These are phyloP conservation scores for Massariosphaeria phaeospora DNA, from an alignment of 495 filamentous ascomycete species.

Conservation along the genomic window DNA sequence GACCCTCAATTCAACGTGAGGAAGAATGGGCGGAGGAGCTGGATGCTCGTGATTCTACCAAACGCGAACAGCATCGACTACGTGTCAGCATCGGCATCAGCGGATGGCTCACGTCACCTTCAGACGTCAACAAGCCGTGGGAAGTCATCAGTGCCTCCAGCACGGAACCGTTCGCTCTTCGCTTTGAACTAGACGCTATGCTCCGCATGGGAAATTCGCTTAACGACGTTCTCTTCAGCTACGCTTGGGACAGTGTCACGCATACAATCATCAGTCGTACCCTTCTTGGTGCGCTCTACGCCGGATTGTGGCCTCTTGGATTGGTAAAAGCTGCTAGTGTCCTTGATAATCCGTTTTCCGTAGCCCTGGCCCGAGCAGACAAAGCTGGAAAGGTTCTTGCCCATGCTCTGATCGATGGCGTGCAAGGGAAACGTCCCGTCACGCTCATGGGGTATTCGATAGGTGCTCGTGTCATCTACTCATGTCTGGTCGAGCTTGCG, in stretches of 20 bases:
- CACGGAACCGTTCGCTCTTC: conserved; percentile 34
- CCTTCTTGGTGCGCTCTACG: conserved; percentile 30
- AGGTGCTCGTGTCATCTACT: conserved; percentile 33
- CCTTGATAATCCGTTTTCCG: conserved; percentile 35
- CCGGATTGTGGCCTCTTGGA: conserved; percentile 33
- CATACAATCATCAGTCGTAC: conserved; percentile 30
- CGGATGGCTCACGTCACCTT: conserved; percentile 31
- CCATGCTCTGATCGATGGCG: conserved; percentile 31
- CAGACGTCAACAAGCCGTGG: conserved; percentile 34
- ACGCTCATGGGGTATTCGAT: conserved; percentile 34
- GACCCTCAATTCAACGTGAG: conserved; percentile 11
- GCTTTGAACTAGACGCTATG: conserved; percentile 34
- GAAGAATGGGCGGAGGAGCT: conserved; percentile 24
- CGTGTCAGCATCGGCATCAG: conserved; percentile 34
- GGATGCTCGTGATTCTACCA: conserved; percentile 16
- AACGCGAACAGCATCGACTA: conserved; percentile 32
- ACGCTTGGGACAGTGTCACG: conserved; percentile 32
- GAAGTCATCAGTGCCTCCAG: conserved; percentile 23
- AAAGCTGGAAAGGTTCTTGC: conserved; percentile 36
- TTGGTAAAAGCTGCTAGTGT: conserved; percentile 30
- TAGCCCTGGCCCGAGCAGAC: conserved; percentile 32
- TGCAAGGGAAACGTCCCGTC: conserved; percentile 34
- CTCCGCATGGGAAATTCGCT: conserved; percentile 34
- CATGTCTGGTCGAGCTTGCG: conserved; percentile 31
- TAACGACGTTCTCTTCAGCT: conserved; percentile 28